A percentile compares a stretch with the other conserved stretches of the same genome.
Evolutionary conservation across 1,139 yeast genomes (phyloP).

Genomic region (Arxiozyma bovina): DNA sequence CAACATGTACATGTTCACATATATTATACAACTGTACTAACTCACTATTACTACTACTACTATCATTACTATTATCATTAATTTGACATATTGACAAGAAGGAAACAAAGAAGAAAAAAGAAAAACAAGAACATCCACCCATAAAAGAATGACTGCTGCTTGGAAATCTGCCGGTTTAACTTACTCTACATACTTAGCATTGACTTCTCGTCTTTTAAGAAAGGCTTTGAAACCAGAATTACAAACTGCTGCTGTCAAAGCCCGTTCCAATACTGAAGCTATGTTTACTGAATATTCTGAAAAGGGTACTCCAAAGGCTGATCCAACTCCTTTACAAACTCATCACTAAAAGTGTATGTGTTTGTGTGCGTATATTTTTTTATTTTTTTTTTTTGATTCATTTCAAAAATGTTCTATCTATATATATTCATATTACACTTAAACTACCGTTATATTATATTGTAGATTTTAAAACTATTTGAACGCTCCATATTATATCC

Average conservation of each 20-base stretch:
- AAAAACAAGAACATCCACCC: not conserved
- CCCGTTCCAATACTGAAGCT: slow-evolving; percentile 67
- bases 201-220: slow-evolving; percentile 87
- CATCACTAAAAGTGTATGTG: slow-evolving; percentile 5
- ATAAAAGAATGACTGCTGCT: slow-evolving; percentile 28
- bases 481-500: no score
- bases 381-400: not conserved
- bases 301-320: slow-evolving; percentile 47
- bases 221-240: slow-evolving; percentile 80
- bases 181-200: slow-evolving; percentile 79
- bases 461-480: no score
- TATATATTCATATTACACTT: no score
- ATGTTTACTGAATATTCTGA: slow-evolving; percentile 57
- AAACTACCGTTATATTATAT: no score
- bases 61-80: no score
- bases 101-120: not conserved
- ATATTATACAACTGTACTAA: no score
- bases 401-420: no score
- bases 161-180: slow-evolving; percentile 85
- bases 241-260: slow-evolving; percentile 62
- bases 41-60: no score
- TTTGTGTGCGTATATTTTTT: no score
- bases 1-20: no score
- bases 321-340: slow-evolving; percentile 24
- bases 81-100: no score